Evolutionary conservation across 192 early-diverging fungal species (phyloP).

Genomic region (Irineochytrium annulatum): DNA sequence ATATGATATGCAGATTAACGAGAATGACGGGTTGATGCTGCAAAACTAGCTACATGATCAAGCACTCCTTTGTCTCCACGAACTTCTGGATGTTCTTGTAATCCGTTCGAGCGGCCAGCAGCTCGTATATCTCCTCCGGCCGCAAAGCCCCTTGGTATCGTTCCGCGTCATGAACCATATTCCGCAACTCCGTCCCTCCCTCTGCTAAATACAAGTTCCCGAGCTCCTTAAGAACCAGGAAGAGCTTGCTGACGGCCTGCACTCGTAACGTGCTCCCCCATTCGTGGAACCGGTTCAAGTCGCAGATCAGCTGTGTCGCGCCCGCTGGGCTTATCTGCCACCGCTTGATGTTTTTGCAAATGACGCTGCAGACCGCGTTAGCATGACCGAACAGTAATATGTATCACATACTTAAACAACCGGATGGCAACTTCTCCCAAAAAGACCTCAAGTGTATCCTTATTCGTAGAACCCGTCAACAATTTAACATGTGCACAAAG

Average conservation of each 20-base stretch:
- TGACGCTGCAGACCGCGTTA: slow-evolving; percentile 46
- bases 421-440: slow-evolving; percentile 83
- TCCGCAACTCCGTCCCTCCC: slow-evolving; percentile 64
- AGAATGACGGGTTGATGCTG: too few relatives aligned
- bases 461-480: slow-evolving; percentile 72
- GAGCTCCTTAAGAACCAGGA: slow-evolving; percentile 73
- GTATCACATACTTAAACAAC: slow-evolving; percentile 71
- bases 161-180: slow-evolving; percentile 71
- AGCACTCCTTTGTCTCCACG: slow-evolving; percentile 64
- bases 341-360: slow-evolving; percentile 78
- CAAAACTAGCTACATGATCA: slow-evolving; percentile 34
- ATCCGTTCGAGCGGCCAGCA: slow-evolving; percentile 70
- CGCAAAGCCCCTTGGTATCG: slow-evolving; percentile 69
- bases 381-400: too few relatives aligned
- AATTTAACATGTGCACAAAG: slow-evolving; percentile 71
- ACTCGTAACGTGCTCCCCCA: slow-evolving; percentile 65
- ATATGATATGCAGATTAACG: too few relatives aligned
- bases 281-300: slow-evolving; percentile 76
- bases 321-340: slow-evolving; percentile 79
- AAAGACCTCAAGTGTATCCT: slow-evolving; percentile 84
- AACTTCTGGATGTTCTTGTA: slow-evolving; percentile 72
- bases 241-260: slow-evolving; percentile 62
- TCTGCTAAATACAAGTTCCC: slow-evolving; percentile 79
- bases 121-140: slow-evolving; percentile 80
- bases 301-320: slow-evolving; percentile 75